phyloP scores from a whole-genome alignment of 164 flowering plant genomes.

The Magnolia sinica region DNA sequence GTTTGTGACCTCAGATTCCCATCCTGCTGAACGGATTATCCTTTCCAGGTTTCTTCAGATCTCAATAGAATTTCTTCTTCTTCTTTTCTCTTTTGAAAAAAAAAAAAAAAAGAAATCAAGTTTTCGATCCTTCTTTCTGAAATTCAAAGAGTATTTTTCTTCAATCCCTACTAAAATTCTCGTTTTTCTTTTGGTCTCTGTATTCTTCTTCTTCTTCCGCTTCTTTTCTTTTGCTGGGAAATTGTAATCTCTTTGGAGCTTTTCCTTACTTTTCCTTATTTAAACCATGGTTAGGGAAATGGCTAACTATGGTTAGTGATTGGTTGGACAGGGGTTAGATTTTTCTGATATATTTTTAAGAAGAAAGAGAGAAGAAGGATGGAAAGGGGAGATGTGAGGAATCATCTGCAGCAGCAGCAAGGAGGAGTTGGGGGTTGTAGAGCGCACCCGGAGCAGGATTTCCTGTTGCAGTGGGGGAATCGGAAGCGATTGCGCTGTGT shows the following conservation, averaged over 20 bases:
- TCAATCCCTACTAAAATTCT: background rate
- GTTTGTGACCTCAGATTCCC: background rate
- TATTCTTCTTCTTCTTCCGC: background rate
- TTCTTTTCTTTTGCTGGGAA: background rate
- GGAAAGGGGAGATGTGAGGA: constrained; percentile 26
- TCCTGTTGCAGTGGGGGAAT: constrained; percentile 82
- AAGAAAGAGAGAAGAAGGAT: constrained; percentile 26
- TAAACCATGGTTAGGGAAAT: constrained; percentile 1
- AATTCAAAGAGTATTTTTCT: background rate
- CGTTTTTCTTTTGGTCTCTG: background rate
- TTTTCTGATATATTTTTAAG: background rate
- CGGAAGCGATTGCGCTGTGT: constrained; percentile 76
- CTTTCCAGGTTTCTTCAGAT: constrained; percentile 2
- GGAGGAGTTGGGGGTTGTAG: constrained; percentile 17
- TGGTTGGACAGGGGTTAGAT: constrained; percentile 9
- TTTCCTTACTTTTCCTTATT: background rate
- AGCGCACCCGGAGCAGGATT: constrained; percentile 38
- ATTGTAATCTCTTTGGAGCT: background rate
- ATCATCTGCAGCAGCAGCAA: background rate
- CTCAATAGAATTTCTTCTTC: background rate
- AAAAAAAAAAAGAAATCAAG: background rate
- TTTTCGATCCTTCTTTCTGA: background rate
- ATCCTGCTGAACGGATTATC: background rate
- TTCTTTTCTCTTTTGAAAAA: background rate
- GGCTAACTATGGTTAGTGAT: constrained; percentile 14